Conservation (phyloP, 257 asterid genomes). For the Henckelia pumila region DNA sequence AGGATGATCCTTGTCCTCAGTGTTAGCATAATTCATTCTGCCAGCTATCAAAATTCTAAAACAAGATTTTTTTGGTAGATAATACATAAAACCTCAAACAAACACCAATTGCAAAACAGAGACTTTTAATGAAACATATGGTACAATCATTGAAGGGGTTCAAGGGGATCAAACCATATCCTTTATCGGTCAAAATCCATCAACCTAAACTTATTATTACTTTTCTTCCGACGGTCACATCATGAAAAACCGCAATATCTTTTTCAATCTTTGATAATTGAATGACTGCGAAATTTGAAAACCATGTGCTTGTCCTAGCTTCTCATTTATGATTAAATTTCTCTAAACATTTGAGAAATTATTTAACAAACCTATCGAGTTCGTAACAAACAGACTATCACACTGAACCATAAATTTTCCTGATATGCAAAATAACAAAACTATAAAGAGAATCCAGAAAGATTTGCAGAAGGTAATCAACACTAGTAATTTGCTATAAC, state of each 20-base stretch:
- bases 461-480: slow-evolving; percentile 13
- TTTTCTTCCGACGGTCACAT: not conserved
- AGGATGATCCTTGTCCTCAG: not conserved
- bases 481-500: not conserved
- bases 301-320: not conserved
- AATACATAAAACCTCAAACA: slow-evolving; percentile 7
- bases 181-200: not conserved
- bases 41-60: not conserved
- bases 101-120: slow-evolving; percentile 3
- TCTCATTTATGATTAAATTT: not conserved
- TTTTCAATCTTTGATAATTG: not conserved
- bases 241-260: not conserved
- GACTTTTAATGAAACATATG: not conserved
- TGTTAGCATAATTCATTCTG: not conserved
- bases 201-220: not conserved
- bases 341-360: not conserved
- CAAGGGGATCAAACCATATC: slow-evolving; percentile 7
- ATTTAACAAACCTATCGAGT: not conserved
- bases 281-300: not conserved
- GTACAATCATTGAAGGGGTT: slow-evolving; percentile 5
- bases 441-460: slow-evolving; percentile 9
- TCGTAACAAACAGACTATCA: not conserved
- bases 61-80: not conserved
- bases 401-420: slow-evolving; percentile 2
- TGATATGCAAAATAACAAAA: not conserved